Evolutionary conservation across 2,329 filamentous ascomycete genomes (phyloP).

Genomic region (Colletotrichum orbiculare): DNA sequence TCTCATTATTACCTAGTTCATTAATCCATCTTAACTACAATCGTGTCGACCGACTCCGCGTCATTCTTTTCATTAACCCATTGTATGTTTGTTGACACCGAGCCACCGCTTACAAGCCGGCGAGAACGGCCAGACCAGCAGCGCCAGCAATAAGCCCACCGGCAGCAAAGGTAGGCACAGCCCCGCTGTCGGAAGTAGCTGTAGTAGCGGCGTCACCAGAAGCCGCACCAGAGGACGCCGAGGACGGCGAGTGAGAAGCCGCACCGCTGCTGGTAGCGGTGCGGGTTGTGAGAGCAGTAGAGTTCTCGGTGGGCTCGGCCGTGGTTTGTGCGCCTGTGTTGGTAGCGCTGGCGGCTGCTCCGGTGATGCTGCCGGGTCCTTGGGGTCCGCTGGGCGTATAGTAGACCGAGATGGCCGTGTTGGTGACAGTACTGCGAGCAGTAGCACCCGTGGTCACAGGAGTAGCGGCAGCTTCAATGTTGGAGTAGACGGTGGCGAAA

Average conservation of each 20-base stretch:
- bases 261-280: neutral
- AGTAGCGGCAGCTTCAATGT: slow-evolving; percentile 41
- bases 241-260: slow-evolving; percentile 1
- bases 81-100: too few species aligned
- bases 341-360: slow-evolving; percentile 50
- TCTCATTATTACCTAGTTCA: neutral
- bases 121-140: slow-evolving; percentile 44
- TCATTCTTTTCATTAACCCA: neutral
- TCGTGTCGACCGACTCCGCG: neutral
- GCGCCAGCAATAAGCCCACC: slow-evolving; percentile 42
- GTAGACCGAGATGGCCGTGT: slow-evolving; percentile 55
- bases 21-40: neutral
- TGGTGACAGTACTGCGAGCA: slow-evolving; percentile 44
- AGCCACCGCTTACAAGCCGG: slow-evolving; percentile 40
- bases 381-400: slow-evolving; percentile 52
- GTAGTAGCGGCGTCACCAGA: slow-evolving; percentile 22
- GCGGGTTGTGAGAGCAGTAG: neutral
- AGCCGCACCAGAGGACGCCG: slow-evolving; percentile 22
- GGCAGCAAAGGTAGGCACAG: slow-evolving; percentile 42
- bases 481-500: slow-evolving; percentile 49
- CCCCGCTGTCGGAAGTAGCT: slow-evolving; percentile 38
- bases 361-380: slow-evolving; percentile 55
- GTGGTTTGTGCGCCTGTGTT: slow-evolving; percentile 38
- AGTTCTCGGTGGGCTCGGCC: neutral
- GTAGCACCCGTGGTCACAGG: slow-evolving; percentile 47